Base-by-base conservation (phyloP, 495 filamentous ascomycete genomes). In the Penicillium pancosmium region DNA sequence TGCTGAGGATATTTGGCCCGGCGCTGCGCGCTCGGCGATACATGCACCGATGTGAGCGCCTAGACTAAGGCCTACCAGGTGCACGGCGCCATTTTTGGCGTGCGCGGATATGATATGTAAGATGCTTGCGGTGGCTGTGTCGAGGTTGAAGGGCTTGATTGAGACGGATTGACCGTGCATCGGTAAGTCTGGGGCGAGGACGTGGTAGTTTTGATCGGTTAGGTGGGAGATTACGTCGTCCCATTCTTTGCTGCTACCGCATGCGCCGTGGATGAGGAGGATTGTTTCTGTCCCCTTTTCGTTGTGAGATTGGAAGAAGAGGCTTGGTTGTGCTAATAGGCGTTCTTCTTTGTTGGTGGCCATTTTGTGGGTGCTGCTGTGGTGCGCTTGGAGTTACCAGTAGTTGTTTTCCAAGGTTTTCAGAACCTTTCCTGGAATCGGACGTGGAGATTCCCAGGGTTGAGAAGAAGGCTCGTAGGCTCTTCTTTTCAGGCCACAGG, bases 241-340 rank as follows among this genome's bases (percentile, higher is more conserved):
- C 64, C 61, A 67, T 41, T 64, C 54, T 31, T 44, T 21, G 34
- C 46, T 36, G 18, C 35, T 52, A 18, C 50, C 46, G 34, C 59
- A 58, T 52, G 49, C 64, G 33, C 64, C 61, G 21, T 67, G 64
- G 31, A 64, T 67, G 6, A 67, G 51, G 4, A 67, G 44, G 25
- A 64, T 55, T 10, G 61, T 64, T n/a, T 47, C 27, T 2, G 52
- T 3, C 16, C 54, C 59, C 9, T n/a, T n/a, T 33, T 47, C 31
- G 16, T 62, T 62, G n/a, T 54, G 23, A 4, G 34, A 50, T 50
- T 57, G 18, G 35, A 50, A 51, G 46, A 50, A 57, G 3, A 57
- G 55, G 12, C 18, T 35, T 34, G 55, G 34, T 23, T 18, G 33
- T 27, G 43, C 8, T 40, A 18, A 1, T 40, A 18, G 3, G 12